A percentile compares a stretch with the other conserved stretches of the same genome.
These are phyloP conservation scores for Pleurotus sapidus DNA, from an alignment of 768 basidiomycete genomes.

Conservation along the genomic window DNA sequence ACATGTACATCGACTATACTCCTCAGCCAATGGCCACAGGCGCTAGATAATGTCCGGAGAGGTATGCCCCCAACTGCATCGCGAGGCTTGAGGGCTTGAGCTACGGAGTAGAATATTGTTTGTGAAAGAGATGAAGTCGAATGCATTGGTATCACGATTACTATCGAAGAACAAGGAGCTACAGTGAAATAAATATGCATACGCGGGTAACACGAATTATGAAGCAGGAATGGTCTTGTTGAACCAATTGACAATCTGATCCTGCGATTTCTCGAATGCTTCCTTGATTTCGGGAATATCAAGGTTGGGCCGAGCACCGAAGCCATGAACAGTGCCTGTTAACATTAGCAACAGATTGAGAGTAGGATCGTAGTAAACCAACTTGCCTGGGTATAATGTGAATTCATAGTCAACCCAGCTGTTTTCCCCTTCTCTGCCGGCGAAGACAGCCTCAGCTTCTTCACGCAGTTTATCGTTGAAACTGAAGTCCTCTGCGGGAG, in stretches of 20 bases:
- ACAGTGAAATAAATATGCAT: no score
- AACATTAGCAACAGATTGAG: not conserved
- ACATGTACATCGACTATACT: no score
- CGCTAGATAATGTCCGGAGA: no score
- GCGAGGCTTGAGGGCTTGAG: no score
- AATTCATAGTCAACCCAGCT: slow-evolving; percentile 43
- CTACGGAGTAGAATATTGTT: no score
- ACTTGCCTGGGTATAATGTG: slow-evolving; percentile 39
- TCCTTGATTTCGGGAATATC: slow-evolving; percentile 20
- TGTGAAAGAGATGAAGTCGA: no score
- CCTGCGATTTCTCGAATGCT: slow-evolving; percentile 21
- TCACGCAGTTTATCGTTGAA: slow-evolving; percentile 27
- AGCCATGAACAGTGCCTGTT: slow-evolving; percentile 23
- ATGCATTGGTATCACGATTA: no score
- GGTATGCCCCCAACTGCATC: no score
- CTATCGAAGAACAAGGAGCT: no score
- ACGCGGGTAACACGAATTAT: not conserved
- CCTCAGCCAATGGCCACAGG: no score
- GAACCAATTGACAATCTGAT: slow-evolving; percentile 19
- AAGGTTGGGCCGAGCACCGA: slow-evolving; percentile 21
- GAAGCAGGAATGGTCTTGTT: not conserved
- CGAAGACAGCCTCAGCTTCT: slow-evolving; percentile 33
- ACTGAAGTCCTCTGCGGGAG: slow-evolving; percentile 31
- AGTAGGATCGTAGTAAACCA: not conserved
- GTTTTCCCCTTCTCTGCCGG: slow-evolving; percentile 30